Evolutionary conservation across 768 basidiomycete species (phyloP).

Genomic region (Neoboletus subvelutipes): DNA sequence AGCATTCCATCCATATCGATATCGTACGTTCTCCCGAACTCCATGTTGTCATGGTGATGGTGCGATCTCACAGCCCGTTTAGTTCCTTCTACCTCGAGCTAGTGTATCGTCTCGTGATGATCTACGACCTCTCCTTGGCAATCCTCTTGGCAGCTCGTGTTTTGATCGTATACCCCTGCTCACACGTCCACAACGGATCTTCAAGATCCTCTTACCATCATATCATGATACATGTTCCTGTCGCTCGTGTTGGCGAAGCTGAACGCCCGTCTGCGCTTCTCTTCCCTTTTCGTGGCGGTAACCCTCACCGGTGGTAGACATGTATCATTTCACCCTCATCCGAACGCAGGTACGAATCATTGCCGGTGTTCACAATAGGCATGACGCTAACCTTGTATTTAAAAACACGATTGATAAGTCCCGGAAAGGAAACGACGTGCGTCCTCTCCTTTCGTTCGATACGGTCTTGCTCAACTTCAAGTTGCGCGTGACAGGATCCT

Average conservation of each 20-base stretch:
- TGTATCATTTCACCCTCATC: background rate
- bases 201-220: background rate
- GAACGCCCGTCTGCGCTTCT: background rate
- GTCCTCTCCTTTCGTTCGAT: background rate
- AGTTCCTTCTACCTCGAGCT: background rate
- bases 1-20: background rate
- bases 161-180: background rate
- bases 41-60: background rate
- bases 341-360: background rate
- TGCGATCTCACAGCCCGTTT: background rate
- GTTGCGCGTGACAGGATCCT: background rate
- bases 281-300: background rate
- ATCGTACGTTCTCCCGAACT: background rate
- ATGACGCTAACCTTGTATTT: background rate
- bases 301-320: background rate
- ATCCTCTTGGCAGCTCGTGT: background rate
- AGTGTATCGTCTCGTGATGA: background rate
- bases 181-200: background rate
- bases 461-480: background rate
- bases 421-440: background rate
- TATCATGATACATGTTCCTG: too few relatives aligned
- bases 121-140: background rate
- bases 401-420: background rate
- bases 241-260: too few relatives aligned
- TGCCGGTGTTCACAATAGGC: background rate